Conservation (phyloP, 1,284 basidiomycete genomes). For the Paramarasmius palmivorus region DNA sequence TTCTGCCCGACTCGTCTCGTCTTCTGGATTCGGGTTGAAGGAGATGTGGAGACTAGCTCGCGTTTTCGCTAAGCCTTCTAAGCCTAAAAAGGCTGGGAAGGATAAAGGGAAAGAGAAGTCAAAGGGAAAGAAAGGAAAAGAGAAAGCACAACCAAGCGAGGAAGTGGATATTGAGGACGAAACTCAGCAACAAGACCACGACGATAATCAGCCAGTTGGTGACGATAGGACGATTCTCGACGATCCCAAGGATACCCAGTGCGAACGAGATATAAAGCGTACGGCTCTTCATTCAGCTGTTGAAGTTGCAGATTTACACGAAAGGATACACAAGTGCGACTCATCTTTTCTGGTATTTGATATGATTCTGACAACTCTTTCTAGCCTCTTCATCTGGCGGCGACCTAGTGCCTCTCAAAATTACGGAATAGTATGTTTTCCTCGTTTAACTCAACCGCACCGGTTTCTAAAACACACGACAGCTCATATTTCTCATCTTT, state of each 20-base stretch:
- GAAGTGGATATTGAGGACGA: too few relatives aligned
- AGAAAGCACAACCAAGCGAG: background rate
- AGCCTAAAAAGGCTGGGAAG: constrained; percentile 17
- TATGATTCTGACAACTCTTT: constrained; percentile 6
- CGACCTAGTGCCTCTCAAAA: constrained; percentile 46
- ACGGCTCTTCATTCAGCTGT: constrained; percentile 41
- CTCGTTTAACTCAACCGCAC: background rate
- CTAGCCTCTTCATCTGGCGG: constrained; percentile 66
- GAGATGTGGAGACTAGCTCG: constrained; percentile 57
- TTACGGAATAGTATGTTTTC: constrained; percentile 45
- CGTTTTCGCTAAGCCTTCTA: constrained; percentile 33
- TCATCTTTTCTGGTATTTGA: background rate
- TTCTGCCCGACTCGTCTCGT: constrained; percentile 42
- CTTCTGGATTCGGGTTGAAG: constrained; percentile 45
- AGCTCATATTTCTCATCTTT: constrained; percentile 39
- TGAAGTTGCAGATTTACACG: constrained; percentile 61
- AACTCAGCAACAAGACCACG: background rate
- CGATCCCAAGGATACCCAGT: constrained; percentile 30
- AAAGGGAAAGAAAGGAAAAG: constrained; percentile 19
- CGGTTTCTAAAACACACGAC: constrained; percentile 9
- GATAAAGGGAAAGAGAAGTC: constrained; percentile 8
- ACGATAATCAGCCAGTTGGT: constrained; percentile 3
- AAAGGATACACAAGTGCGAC: constrained; percentile 68
- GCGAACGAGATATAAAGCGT: constrained; percentile 46
- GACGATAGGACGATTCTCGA: constrained; percentile 33